Evolutionary conservation across 1,284 basidiomycete genomes (phyloP).

Genomic region (Cutaneotrichosporon mucoides): DNA sequence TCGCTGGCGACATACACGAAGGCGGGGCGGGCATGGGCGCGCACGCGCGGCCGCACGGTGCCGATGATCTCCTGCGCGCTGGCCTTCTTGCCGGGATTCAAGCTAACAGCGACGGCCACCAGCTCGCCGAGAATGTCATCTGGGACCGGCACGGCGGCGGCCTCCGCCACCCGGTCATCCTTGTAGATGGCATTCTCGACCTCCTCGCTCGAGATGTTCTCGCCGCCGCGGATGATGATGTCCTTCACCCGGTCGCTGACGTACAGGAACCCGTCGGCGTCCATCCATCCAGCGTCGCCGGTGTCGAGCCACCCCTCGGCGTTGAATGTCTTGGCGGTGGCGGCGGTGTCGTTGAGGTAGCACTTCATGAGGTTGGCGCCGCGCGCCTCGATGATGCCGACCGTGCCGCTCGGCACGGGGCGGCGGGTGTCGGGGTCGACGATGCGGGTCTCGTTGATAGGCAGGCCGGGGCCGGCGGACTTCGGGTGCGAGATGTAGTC

Average conservation of each 20-base stretch:
- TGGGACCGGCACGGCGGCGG: constrained; percentile 28
- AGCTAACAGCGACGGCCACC: constrained; percentile 34
- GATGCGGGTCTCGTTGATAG: constrained; percentile 32
- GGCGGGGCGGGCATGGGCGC: constrained; percentile 12
- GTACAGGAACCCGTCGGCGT: constrained; percentile 37
- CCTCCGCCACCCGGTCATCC: constrained; percentile 34
- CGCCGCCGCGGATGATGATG: constrained; percentile 45
- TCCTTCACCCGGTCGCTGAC: constrained; percentile 38
- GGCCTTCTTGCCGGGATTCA: constrained; percentile 16
- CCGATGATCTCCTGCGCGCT: constrained; percentile 6
- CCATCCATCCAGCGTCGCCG: constrained; percentile 36
- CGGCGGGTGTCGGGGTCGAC: constrained; percentile 31
- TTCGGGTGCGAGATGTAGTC: constrained; percentile 34
- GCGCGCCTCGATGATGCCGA: constrained; percentile 32
- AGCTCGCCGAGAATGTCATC: constrained; percentile 36
- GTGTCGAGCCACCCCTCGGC: constrained; percentile 44
- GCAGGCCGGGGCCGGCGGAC: constrained; percentile 19
- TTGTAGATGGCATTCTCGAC: constrained; percentile 43
- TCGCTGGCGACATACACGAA: constrained; percentile 9
- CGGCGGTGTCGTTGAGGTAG: constrained; percentile 14
- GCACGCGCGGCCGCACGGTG: constrained; percentile 13
- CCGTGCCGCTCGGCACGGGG: constrained; percentile 18
- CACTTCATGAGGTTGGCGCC: constrained; percentile 44
- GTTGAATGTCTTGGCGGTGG: constrained; percentile 17
- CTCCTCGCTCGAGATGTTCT: constrained; percentile 37